Evolutionary conservation across 208 protist genomes (phyloP).

Genomic region (Leishmania tropica): DNA sequence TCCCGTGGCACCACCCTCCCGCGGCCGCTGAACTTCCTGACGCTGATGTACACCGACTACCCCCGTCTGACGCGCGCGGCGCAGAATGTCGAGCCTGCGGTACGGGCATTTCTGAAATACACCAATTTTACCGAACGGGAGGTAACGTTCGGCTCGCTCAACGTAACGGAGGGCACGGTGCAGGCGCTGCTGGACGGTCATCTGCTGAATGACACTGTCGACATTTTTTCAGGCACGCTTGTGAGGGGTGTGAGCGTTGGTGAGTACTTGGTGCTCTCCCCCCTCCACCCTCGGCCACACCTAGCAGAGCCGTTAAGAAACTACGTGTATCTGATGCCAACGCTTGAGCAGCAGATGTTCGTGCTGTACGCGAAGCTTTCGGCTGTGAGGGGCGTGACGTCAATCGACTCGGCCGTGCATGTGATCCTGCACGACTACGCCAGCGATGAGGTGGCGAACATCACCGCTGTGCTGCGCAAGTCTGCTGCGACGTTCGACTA

Average conservation of each 20-base stretch:
- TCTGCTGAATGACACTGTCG: neutral
- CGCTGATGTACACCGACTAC: slow-evolving; percentile 1
- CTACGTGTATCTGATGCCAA: slow-evolving; percentile 31
- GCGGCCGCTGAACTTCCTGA: slow-evolving; percentile 5
- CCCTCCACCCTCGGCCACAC: neutral
- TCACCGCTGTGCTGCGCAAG: slow-evolving; percentile 5
- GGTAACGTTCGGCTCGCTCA: neutral
- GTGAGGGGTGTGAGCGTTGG: neutral
- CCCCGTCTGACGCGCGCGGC: neutral
- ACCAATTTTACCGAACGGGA: neutral
- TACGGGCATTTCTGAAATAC: neutral
- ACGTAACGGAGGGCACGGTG: neutral
- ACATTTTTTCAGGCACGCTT: neutral
- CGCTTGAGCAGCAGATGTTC: slow-evolving; percentile 58
- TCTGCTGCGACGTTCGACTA: no score
- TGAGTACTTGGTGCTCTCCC: neutral
- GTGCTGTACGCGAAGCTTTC: slow-evolving; percentile 24
- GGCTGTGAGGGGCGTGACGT: neutral
- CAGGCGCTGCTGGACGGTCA: neutral
- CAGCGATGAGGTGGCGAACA: neutral
- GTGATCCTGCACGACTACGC: slow-evolving; percentile 16
- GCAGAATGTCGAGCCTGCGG: neutral
- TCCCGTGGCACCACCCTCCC: slow-evolving; percentile 4
- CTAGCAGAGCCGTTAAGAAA: neutral
- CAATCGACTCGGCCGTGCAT: neutral